Evolutionary conservation across 306 rosid species (phyloP).

Genomic region (Cicer arietinum): DNA sequence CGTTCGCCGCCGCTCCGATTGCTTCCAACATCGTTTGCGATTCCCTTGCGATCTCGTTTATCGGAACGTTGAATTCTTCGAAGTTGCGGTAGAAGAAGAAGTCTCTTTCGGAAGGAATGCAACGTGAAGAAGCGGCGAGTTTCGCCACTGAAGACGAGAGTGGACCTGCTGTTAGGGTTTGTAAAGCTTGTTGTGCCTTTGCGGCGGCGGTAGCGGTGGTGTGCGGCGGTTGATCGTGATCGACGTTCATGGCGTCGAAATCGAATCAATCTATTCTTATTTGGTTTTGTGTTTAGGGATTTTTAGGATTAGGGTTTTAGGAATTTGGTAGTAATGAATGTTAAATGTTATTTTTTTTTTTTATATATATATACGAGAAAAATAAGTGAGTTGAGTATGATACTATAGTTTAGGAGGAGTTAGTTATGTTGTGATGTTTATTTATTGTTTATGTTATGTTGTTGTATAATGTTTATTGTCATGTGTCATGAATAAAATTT

Average conservation of each 20-base stretch:
- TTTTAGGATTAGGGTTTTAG: conserved; percentile 30
- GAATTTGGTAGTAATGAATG: conserved; percentile 16
- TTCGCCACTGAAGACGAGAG: conserved; percentile 62
- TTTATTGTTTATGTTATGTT: too few species aligned
- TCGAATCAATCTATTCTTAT: neutral
- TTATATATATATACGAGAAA: neutral
- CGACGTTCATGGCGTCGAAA: conserved; percentile 55
- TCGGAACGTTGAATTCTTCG: conserved; percentile 66
- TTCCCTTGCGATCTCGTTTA: conserved; percentile 55
- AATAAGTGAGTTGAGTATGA: too few species aligned
- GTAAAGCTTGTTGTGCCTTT: conserved; percentile 41
- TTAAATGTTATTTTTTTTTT: neutral
- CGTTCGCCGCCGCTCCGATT: conserved; percentile 54
- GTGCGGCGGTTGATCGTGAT: conserved; percentile 56
- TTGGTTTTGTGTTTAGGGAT: neutral
- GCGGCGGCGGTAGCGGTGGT: conserved; percentile 40
- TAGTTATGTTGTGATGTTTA: too few species aligned
- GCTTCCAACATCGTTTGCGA: conserved; percentile 71
- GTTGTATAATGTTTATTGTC: too few species aligned
- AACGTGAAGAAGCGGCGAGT: conserved; percentile 67
- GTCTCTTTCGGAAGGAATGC: conserved; percentile 69
- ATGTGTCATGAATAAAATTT: too few species aligned
- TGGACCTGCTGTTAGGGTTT: conserved; percentile 54
- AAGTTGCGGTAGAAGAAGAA: conserved; percentile 72
- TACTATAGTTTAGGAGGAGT: too few species aligned